These are phyloP conservation scores for Collybia sp. DNA, from an alignment of 768 basidiomycete species.

Conservation along the genomic window DNA sequence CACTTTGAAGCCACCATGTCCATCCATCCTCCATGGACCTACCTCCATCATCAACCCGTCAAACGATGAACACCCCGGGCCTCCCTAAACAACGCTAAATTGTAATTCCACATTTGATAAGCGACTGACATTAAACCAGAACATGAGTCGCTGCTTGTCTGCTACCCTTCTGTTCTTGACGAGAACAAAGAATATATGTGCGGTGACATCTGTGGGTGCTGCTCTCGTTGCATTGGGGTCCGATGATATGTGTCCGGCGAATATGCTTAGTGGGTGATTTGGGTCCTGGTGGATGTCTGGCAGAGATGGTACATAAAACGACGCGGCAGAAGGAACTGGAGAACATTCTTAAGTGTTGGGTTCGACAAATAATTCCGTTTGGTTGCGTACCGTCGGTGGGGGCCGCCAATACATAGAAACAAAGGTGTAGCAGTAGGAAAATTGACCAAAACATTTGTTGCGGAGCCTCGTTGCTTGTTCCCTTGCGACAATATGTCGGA, in stretches of 20 bases:
- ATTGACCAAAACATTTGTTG: constrained; percentile 8
- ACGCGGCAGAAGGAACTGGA: constrained; percentile 75
- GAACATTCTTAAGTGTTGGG: constrained; percentile 1
- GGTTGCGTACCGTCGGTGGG: constrained; percentile 35
- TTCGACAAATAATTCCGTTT: neutral
- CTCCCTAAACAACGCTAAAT: constrained; percentile 52
- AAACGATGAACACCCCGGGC: constrained; percentile 96
- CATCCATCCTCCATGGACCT: constrained; percentile 86
- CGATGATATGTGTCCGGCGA: constrained; percentile 80
- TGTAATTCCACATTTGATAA: neutral
- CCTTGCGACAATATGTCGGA: neutral
- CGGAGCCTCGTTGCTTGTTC: neutral
- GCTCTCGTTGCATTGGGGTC: constrained; percentile 57
- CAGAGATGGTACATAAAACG: constrained; percentile 75
- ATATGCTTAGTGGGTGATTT: constrained; percentile 71
- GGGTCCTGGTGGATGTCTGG: constrained; percentile 75
- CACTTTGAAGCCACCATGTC: constrained; percentile 63
- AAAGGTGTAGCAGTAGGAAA: constrained; percentile 6
- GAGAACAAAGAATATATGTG: constrained; percentile 88
- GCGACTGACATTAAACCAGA: constrained; percentile 92
- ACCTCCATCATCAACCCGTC: constrained; percentile 98
- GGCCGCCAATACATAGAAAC: constrained; percentile 15
- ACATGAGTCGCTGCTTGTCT: constrained; percentile 87
- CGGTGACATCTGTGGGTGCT: constrained; percentile 53
- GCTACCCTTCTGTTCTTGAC: constrained; percentile 81